Evolutionary conservation across 2,329 filamentous ascomycete species (phyloP).

Genomic region (Dactylonectria estremocensis): DNA sequence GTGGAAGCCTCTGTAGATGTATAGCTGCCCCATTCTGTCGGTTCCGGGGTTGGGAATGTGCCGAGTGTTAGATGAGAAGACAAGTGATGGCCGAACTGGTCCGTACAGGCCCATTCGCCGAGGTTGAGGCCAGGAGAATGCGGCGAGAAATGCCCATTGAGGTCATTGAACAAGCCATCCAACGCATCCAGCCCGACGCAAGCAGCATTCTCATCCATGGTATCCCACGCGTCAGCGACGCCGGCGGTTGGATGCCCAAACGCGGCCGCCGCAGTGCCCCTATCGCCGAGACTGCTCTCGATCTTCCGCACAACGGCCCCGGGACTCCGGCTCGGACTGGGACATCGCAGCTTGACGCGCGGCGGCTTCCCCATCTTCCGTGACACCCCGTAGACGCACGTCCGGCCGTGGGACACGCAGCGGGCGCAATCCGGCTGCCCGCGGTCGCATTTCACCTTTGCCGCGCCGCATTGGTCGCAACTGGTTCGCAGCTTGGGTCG

Average conservation of each 20-base stretch:
- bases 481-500: constrained; percentile 20
- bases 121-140: constrained; percentile 9
- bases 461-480: constrained; percentile 20
- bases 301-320: not conserved
- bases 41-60: not conserved
- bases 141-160: constrained; percentile 1
- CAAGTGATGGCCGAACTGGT: not conserved
- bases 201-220: not conserved
- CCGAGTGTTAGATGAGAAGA: not conserved
- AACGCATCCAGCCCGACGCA: constrained; percentile 5
- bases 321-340: constrained; percentile 6
- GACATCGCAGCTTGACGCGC: constrained; percentile 13
- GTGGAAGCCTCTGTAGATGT: constrained; percentile 5
- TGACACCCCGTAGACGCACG: constrained; percentile 23
- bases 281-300: constrained; percentile 10
- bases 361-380: constrained; percentile 27
- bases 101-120: constrained; percentile 9
- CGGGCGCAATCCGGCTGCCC: constrained; percentile 18
- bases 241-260: not conserved
- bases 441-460: constrained; percentile 23
- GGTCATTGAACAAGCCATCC: constrained; percentile 6
- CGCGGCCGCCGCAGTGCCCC: not conserved
- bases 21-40: constrained; percentile 8
- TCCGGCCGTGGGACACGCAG: constrained; percentile 18
- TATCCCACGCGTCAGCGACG: constrained; percentile 14